Conservation (phyloP, 352 stramenopile species). For the Phytophthora crassamura region DNA sequence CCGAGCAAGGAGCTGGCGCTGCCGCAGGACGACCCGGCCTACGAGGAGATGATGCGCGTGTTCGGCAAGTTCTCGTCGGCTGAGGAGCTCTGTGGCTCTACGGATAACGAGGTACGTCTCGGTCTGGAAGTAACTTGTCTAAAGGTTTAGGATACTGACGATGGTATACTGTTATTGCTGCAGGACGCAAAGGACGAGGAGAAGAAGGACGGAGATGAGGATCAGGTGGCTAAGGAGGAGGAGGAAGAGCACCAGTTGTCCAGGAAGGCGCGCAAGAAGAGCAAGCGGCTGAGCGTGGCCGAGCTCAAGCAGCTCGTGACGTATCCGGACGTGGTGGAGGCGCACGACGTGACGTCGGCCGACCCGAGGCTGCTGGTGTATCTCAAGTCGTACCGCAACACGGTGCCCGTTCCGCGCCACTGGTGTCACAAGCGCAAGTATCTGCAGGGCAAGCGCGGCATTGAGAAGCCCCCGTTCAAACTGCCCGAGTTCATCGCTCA, state of each 20-base stretch:
- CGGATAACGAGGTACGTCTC: conserved; percentile 49
- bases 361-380: conserved; percentile 96
- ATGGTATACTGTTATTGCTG: conserved; percentile 10
- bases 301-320: conserved; percentile 96
- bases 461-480: conserved; percentile 96
- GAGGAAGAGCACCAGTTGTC: conserved; percentile 71
- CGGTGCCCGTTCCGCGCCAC: conserved; percentile 96
- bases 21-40: conserved; percentile 65
- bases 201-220: conserved; percentile 33
- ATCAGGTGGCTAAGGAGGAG: conserved; percentile 33
- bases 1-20: conserved; percentile 70
- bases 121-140: conserved; percentile 1
- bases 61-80: conserved; percentile 87
- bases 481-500: conserved; percentile 98
- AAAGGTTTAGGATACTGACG: neutral
- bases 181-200: conserved; percentile 38
- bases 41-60: conserved; percentile 90
- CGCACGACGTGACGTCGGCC: conserved; percentile 96
- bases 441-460: conserved; percentile 95
- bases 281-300: conserved; percentile 94
- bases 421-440: conserved; percentile 99
- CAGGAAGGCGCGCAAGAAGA: conserved; percentile 94
- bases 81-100: conserved; percentile 78
- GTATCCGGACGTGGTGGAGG: conserved; percentile 95
- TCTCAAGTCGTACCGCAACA: conserved; percentile 96